Conservation (phyloP, 805 yeast species). For the Debaryomyces prosopidis region DNA sequence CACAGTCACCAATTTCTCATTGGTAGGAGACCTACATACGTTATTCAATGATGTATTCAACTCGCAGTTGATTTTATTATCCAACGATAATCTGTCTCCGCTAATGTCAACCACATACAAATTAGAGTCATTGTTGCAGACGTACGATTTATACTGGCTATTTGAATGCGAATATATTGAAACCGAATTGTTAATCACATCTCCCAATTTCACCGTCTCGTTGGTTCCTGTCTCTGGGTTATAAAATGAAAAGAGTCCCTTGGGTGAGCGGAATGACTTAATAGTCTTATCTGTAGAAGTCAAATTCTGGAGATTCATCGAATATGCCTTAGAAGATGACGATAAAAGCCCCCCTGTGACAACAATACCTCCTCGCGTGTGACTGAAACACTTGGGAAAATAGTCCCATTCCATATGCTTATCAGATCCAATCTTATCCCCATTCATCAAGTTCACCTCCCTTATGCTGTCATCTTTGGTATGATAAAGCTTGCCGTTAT, state of each 20-base stretch:
- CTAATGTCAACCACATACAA: slow-evolving; percentile 64
- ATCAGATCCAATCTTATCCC: slow-evolving; percentile 18
- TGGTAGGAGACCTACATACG: slow-evolving; percentile 59
- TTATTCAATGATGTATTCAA: slow-evolving; percentile 73
- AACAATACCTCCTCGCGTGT: slow-evolving; percentile 48
- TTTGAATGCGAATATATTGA: slow-evolving; percentile 43
- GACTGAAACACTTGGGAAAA: slow-evolving; percentile 68
- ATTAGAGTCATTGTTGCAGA: slow-evolving; percentile 82
- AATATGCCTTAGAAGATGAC: slow-evolving; percentile 32
- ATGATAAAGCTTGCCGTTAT: slow-evolving; percentile 52
- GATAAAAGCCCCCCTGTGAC: slow-evolving; percentile 52
- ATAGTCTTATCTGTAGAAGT: slow-evolving; percentile 8
- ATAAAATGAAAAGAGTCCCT: slow-evolving; percentile 65
- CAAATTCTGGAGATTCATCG: slow-evolving; percentile 24
- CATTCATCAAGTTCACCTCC: slow-evolving; percentile 36
- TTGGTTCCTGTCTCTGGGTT: slow-evolving; percentile 49
- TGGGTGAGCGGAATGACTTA: slow-evolving; percentile 28
- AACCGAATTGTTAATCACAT: slow-evolving; percentile 81
- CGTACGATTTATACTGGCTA: slow-evolving; percentile 53
- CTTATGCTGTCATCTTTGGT: slow-evolving; percentile 58
- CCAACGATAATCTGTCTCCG: slow-evolving; percentile 42
- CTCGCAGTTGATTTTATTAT: slow-evolving; percentile 45
- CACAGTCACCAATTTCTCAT: slow-evolving; percentile 38
- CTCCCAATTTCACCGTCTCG: slow-evolving; percentile 64
- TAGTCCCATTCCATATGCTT: slow-evolving; percentile 54